phyloP scores from a whole-genome alignment of 768 basidiomycete genomes.

The Rhizopogon roseolus region DNA sequence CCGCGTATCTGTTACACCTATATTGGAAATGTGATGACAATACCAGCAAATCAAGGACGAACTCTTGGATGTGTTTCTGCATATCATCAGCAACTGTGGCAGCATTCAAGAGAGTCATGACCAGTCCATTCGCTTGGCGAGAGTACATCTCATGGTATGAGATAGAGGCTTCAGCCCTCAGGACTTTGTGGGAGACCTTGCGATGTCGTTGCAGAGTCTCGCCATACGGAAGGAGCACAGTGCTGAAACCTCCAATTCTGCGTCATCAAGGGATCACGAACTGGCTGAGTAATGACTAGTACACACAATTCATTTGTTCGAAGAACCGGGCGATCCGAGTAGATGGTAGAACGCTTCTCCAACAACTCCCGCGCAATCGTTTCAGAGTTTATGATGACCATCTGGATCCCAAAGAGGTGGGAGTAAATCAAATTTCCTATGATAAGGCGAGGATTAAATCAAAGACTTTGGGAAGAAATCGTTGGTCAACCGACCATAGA shows the following conservation, averaged over 20 bases:
- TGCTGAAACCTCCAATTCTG: constrained; percentile 9
- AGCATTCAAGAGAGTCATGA: background rate
- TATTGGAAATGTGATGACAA: background rate
- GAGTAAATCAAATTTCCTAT: background rate
- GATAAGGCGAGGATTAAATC: too few species aligned
- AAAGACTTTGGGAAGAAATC: background rate
- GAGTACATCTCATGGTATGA: constrained; percentile 2
- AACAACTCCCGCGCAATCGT: background rate
- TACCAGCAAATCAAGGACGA: background rate
- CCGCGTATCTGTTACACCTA: background rate
- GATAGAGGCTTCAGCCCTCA: background rate
- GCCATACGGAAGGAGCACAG: constrained; percentile 10
- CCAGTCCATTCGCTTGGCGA: background rate
- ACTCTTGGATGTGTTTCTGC: constrained; percentile 11
- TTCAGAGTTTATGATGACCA: constrained; percentile 1
- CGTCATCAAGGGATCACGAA: too few species aligned
- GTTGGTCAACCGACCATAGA: constrained; percentile 9
- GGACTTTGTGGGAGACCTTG: constrained; percentile 5
- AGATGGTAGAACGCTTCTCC: background rate
- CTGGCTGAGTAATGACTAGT: background rate
- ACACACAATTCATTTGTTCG: background rate
- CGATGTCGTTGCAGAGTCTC: constrained; percentile 8
- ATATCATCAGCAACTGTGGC: background rate
- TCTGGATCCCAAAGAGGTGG: background rate
- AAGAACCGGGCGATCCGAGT: background rate